These are phyloP conservation scores for Alternaria viburni DNA, from an alignment of 2,329 filamentous ascomycete species.

Conservation along the genomic window DNA sequence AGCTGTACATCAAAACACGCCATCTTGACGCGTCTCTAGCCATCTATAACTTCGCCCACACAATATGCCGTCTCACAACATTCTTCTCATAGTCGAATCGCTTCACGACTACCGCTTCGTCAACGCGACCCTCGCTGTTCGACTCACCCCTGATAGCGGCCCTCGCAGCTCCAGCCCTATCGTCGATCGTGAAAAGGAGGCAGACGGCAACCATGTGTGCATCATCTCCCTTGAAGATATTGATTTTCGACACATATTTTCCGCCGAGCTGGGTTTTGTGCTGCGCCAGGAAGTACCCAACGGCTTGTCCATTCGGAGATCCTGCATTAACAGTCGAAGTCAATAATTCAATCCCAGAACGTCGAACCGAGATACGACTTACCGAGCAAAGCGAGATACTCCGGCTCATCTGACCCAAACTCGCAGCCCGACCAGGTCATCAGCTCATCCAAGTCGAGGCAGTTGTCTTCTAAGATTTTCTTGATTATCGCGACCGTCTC, in stretches of 20 bases:
- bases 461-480: background rate
- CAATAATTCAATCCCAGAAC: background rate
- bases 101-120: background rate
- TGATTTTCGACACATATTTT: conserved; percentile 16
- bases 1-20: background rate
- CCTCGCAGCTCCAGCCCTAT: background rate
- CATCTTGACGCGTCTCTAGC: background rate
- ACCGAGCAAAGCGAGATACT: background rate
- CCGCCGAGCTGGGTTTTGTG: conserved; percentile 15
- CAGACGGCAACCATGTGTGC: background rate
- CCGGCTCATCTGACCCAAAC: background rate
- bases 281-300: conserved; percentile 19
- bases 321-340: background rate
- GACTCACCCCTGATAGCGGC: background rate
- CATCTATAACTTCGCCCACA: background rate
- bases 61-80: background rate
- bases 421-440: background rate
- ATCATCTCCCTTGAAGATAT: conserved; percentile 13
- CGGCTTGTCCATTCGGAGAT: conserved; percentile 12
- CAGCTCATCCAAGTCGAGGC: background rate
- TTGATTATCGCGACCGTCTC: background rate
- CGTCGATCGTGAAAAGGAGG: conserved; percentile 17
- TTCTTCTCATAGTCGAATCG: background rate
- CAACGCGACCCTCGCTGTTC: background rate
- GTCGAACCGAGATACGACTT: background rate